These are phyloP conservation scores for Mixia osmundae DNA, from an alignment of 1,284 basidiomycete species.

Conservation along the genomic window DNA sequence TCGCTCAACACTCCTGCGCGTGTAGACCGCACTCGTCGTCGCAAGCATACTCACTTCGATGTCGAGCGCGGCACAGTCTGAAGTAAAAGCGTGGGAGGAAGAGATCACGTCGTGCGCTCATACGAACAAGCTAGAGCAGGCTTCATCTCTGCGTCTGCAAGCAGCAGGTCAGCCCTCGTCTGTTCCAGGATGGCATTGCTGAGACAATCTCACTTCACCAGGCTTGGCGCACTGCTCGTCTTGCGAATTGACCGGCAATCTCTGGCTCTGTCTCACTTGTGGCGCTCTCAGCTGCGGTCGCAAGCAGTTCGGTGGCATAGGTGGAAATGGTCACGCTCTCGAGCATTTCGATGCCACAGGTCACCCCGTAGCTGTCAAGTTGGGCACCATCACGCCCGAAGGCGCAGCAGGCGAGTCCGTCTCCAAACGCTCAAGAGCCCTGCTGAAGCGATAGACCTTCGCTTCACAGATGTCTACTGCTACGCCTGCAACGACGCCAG, in stretches of 20 bases:
- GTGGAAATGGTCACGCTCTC: slow-evolving; percentile 78
- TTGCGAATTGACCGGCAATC: slow-evolving; percentile 63
- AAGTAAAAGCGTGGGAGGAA: slow-evolving; percentile 95
- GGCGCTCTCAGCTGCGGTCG: slow-evolving; percentile 88
- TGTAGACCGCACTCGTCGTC: slow-evolving; percentile 29
- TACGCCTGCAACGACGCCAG: slow-evolving; percentile 76
- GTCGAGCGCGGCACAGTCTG: slow-evolving; percentile 71
- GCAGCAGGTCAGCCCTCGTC: slow-evolving; percentile 27
- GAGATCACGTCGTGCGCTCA: slow-evolving; percentile 76
- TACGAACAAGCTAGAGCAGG: slow-evolving; percentile 51
- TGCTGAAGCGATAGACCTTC: neutral
- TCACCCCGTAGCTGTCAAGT: slow-evolving; percentile 72
- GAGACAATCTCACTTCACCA: slow-evolving; percentile 14
- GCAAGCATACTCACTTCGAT: slow-evolving; percentile 55
- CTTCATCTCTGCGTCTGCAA: slow-evolving; percentile 30
- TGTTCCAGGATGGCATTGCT: slow-evolving; percentile 5
- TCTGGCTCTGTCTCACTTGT: slow-evolving; percentile 88
- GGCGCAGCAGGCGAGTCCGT: slow-evolving; percentile 46
- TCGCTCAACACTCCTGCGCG: neutral
- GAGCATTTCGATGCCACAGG: slow-evolving; percentile 49
- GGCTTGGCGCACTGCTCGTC: slow-evolving; percentile 49
- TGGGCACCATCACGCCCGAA: slow-evolving; percentile 91
- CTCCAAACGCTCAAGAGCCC: neutral
- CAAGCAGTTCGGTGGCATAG: slow-evolving; percentile 57
- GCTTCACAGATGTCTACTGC: slow-evolving; percentile 63